phyloP scores from a whole-genome alignment of 2,329 filamentous ascomycete genomes.

The Lasiodiplodia gonubiensis region DNA sequence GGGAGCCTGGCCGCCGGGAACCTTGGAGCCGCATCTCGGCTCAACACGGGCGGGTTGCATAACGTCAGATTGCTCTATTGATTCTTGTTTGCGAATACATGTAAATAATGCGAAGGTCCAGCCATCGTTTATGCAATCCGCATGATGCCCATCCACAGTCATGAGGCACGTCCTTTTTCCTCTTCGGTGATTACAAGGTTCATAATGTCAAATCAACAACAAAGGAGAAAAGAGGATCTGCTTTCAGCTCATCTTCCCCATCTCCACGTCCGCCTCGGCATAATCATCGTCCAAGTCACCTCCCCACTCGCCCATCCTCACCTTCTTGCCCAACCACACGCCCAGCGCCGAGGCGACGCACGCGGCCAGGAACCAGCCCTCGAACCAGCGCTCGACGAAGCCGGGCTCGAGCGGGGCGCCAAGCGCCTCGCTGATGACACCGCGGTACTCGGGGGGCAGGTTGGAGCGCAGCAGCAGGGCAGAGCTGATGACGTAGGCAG shows the following conservation, averaged over 20 bases:
- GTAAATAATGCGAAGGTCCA: conserved; percentile 2
- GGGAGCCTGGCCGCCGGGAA: neutral
- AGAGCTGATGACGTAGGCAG: conserved; percentile 83
- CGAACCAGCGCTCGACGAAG: conserved; percentile 84
- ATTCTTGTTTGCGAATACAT: neutral
- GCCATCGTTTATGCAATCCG: conserved; percentile 15
- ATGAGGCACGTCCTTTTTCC: neutral
- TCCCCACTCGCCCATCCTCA: conserved; percentile 48
- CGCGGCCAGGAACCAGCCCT: conserved; percentile 76
- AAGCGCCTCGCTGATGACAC: conserved; percentile 77
- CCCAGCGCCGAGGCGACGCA: conserved; percentile 31
- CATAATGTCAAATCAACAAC: neutral
- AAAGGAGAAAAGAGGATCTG: neutral
- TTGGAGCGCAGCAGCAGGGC: conserved; percentile 79
- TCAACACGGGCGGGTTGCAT: too few relatives aligned
- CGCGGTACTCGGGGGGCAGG: conserved; percentile 76
- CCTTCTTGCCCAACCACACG: conserved; percentile 50
- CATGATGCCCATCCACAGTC: neutral
- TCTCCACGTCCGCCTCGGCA: conserved; percentile 65
- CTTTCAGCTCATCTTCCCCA: conserved; percentile 70
- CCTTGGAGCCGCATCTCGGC: too few relatives aligned
- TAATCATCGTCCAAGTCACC: conserved; percentile 44
- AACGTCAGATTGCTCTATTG: neutral
- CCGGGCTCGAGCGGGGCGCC: conserved; percentile 74
- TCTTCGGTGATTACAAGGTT: conserved; percentile 1